These are phyloP conservation scores for Chrysopogon serrulatus DNA, from an alignment of 176 grass and related monocot genomes.

Conservation along the genomic window DNA sequence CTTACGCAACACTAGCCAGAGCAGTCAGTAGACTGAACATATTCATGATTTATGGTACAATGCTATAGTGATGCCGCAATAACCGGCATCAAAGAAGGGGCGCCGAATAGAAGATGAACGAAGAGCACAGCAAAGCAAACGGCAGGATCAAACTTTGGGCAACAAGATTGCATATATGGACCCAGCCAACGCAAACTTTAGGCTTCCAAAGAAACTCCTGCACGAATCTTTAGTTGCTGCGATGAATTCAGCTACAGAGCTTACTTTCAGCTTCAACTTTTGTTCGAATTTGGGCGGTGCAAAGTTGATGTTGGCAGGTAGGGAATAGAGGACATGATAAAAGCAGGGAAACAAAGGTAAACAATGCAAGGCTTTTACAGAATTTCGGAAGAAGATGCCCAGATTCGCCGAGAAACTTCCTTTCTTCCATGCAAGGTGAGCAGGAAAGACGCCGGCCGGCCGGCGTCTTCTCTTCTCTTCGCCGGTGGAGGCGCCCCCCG, in stretches of 20 bases:
- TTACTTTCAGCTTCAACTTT: background rate
- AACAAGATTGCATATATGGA: constrained; percentile 7
- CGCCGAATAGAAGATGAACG: background rate
- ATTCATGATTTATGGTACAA: background rate
- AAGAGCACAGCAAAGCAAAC: constrained; percentile 15
- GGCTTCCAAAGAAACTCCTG: background rate
- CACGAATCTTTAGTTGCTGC: background rate
- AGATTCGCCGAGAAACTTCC: constrained; percentile 1
- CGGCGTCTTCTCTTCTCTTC: background rate
- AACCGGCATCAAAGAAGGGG: background rate
- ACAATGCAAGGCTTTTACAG: background rate
- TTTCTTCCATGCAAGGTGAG: background rate
- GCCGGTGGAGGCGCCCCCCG: background rate
- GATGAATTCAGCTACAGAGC: constrained; percentile 6
- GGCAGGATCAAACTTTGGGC: constrained; percentile 13
- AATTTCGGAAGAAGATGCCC: background rate
- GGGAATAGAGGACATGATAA: background rate
- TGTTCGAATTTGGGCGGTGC: constrained; percentile 4
- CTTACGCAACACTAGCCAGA: background rate
- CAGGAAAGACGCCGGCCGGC: background rate
- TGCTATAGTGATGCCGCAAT: background rate
- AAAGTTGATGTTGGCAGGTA: background rate
- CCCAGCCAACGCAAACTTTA: background rate
- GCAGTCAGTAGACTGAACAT: background rate
- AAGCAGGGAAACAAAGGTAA: background rate